Evolutionary conservation across 2,329 filamentous ascomycete species (phyloP).

Genomic region (Ophiosphaerella korrae): DNA sequence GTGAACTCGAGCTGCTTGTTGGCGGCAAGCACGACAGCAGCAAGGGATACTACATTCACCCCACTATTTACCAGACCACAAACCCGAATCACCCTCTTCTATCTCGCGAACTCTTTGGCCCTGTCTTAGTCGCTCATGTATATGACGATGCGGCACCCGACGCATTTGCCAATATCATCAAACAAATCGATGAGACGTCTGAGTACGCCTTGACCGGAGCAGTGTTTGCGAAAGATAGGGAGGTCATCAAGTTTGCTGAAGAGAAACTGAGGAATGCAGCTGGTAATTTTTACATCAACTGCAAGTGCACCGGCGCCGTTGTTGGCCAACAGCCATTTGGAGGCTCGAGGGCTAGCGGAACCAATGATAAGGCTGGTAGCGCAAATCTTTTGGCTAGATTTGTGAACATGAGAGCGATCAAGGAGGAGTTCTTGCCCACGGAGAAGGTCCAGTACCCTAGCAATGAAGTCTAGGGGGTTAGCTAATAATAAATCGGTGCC

Average conservation of each 20-base stretch:
- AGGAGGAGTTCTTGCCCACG: constrained; percentile 60
- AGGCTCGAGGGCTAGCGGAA: constrained; percentile 61
- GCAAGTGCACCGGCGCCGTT: constrained; percentile 67
- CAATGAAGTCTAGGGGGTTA: constrained; percentile 49
- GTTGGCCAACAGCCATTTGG: constrained; percentile 59
- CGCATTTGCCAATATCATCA: constrained; percentile 65
- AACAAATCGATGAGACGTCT: constrained; percentile 70
- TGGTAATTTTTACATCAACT: constrained; percentile 87
- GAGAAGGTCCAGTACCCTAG: constrained; percentile 59
- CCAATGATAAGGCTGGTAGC: constrained; percentile 63
- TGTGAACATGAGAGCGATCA: constrained; percentile 61
- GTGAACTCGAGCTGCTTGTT: constrained; percentile 71
- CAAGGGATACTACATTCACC: constrained; percentile 82
- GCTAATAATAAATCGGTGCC: too few relatives aligned
- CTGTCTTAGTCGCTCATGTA: constrained; percentile 73
- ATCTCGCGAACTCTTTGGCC: constrained; percentile 81
- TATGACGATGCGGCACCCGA: constrained; percentile 70
- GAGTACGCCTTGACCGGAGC: constrained; percentile 81
- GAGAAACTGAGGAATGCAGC: constrained; percentile 73
- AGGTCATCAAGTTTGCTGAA: constrained; percentile 70
- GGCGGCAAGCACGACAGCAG: constrained; percentile 79
- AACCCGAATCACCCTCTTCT: constrained; percentile 77
- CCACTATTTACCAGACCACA: constrained; percentile 78
- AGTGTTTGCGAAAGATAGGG: constrained; percentile 73
- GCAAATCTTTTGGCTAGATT: constrained; percentile 58